Evolutionary conservation across 768 basidiomycete species (phyloP).

Genomic region (Kwoniella newhampshirensis): DNA sequence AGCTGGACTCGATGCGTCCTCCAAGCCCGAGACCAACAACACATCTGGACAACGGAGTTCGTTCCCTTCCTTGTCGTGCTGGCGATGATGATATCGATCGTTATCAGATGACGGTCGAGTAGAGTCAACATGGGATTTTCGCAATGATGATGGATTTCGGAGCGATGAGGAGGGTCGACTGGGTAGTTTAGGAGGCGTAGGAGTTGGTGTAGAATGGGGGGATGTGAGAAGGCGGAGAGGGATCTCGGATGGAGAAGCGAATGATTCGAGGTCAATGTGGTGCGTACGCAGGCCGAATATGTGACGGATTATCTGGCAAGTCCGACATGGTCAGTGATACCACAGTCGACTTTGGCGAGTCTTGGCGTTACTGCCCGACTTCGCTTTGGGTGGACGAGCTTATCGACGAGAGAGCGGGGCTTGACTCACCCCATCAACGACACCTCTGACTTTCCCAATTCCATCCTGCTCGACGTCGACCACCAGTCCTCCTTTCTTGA

Average conservation of each 20-base stretch:
- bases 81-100: too few species aligned
- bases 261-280: neutral
- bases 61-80: too few species aligned
- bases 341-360: too few species aligned
- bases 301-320: constrained; percentile 8
- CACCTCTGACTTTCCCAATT: neutral
- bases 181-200: neutral
- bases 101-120: too few species aligned
- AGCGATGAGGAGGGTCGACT: neutral
- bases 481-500: constrained; percentile 30
- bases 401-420: neutral
- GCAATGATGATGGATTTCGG: constrained; percentile 1
- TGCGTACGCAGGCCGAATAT: constrained; percentile 18
- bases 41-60: constrained; percentile 9
- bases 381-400: neutral
- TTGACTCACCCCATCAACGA: neutral
- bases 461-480: constrained; percentile 23
- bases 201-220: neutral
- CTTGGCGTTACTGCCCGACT: too few species aligned
- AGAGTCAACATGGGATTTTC: neutral
- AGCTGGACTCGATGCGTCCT: constrained; percentile 21
- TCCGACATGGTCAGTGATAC: too few species aligned
- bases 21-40: constrained; percentile 35
- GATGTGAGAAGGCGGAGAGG: neutral
- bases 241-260: neutral